These are phyloP conservation scores for Fusarium brachygibbosum DNA, from an alignment of 2,329 filamentous ascomycete species.

Conservation along the genomic window DNA sequence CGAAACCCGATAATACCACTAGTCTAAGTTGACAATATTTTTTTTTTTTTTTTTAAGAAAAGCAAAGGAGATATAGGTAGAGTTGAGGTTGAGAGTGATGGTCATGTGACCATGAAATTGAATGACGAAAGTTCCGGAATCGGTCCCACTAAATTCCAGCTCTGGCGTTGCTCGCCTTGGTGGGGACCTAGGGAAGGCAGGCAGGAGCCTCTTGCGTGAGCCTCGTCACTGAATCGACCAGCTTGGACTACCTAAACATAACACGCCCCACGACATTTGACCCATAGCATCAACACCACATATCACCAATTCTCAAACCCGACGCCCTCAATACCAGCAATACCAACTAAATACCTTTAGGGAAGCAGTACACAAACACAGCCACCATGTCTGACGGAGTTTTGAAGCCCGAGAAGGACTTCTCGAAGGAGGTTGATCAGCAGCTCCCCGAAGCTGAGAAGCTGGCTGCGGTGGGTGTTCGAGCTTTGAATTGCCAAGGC, in stretches of 20 bases:
- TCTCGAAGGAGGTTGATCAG: slow-evolving; percentile 94
- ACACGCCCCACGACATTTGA: slow-evolving; percentile 45
- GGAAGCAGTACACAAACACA: slow-evolving; percentile 19
- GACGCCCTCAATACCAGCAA: background rate
- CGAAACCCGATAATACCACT: background rate
- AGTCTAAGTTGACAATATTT: background rate
- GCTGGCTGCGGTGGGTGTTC: slow-evolving; percentile 81
- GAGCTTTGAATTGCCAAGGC: background rate
- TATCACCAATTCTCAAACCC: slow-evolving; percentile 26
- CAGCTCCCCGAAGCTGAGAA: slow-evolving; percentile 91
- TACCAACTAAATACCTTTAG: background rate
- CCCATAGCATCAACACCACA: slow-evolving; percentile 40
- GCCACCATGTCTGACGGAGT: slow-evolving; percentile 81
- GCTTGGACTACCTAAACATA: slow-evolving; percentile 43
- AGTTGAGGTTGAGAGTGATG: background rate
- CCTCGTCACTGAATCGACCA: slow-evolving; percentile 51
- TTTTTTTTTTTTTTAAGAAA: background rate
- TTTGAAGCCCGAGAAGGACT: slow-evolving; percentile 98
- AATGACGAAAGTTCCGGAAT: slow-evolving; percentile 29
- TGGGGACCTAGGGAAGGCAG: slow-evolving; percentile 50
- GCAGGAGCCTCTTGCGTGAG: slow-evolving; percentile 58
- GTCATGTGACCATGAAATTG: slow-evolving; percentile 24
- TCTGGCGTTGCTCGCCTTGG: slow-evolving; percentile 27
- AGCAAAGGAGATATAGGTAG: background rate
- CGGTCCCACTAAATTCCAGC: slow-evolving; percentile 46